These are phyloP conservation scores for Thielaviopsis ethacetica DNA, from an alignment of 2,329 filamentous ascomycete genomes.

Conservation along the genomic window DNA sequence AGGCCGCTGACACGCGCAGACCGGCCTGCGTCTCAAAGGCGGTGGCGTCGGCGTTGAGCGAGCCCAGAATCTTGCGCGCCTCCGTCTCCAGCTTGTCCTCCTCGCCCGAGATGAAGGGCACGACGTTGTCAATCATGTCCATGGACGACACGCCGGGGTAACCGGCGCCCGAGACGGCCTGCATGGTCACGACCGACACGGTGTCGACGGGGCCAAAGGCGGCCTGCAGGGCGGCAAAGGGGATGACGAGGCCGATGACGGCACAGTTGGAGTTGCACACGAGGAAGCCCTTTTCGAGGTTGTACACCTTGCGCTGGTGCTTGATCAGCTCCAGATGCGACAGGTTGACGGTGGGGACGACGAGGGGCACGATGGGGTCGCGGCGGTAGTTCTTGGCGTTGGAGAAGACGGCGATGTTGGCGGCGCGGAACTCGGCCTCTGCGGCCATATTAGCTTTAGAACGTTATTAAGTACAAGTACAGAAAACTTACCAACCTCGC, in stretches of 20 bases:
- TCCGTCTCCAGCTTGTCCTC: conserved; percentile 94
- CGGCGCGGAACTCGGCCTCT: conserved; percentile 84
- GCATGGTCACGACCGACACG: conserved; percentile 75
- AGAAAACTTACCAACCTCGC: conserved; percentile 57
- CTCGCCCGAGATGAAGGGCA: conserved; percentile 84
- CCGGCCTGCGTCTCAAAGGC: conserved; percentile 59
- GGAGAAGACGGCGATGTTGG: conserved; percentile 83
- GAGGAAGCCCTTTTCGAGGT: conserved; percentile 70
- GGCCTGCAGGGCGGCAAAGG: conserved; percentile 76
- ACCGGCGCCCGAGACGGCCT: conserved; percentile 84
- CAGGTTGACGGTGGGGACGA: conserved; percentile 91
- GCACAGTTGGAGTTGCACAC: conserved; percentile 98
- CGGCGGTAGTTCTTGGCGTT: conserved; percentile 96
- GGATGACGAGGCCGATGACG: conserved; percentile 89
- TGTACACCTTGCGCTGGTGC: conserved; percentile 63
- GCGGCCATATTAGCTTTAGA: conserved; percentile 4
- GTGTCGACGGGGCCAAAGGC: conserved; percentile 68
- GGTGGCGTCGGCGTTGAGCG: conserved; percentile 52
- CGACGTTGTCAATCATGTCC: conserved; percentile 93
- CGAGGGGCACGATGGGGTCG: conserved; percentile 76
- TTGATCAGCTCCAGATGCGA: conserved; percentile 73
- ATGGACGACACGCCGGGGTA: conserved; percentile 83
- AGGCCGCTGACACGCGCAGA: conserved; percentile 69
- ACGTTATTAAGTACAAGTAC: no score
- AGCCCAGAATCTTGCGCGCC: conserved; percentile 83